Base-by-base conservation (phyloP, 2,329 filamentous ascomycete genomes). In the Aspergillus sp. region DNA sequence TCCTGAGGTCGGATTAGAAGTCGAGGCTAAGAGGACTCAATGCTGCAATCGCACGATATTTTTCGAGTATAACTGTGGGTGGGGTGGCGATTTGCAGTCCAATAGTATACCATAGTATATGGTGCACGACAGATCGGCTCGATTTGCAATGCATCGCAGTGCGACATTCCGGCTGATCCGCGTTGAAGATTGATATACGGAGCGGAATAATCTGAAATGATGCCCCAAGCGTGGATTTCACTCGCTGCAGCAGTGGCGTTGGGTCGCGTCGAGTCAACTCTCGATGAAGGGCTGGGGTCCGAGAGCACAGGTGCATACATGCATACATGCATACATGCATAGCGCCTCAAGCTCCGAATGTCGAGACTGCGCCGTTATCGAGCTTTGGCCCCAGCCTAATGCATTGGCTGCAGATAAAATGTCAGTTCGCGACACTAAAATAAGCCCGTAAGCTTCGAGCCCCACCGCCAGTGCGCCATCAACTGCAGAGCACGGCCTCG, bases 361-460 rank as follows among this genome's bases (percentile, higher is more conserved):
- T 54, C 8, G 48, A 49, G 25, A 49, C 41, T 28, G 38, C 49
- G 41, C 53, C 57, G 43, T 57, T 63, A 57, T 59, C 46, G 61
- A 60, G 58, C 61, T 61, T 58, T 61, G 61, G 61, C 61, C 57
- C 38, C 57, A 28, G 47, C 30, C 49, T 57, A 53, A 57, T 63
- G 57, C 49, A 53, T 41, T 34, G 41, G 46, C 41, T 60, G 61
- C 61, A 57, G 47, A 31, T 46, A 19, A 55, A 58, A 45, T 61
- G 59, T 61, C 59, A 58, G 59, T 61, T 61, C 54, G 59, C 54
- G 41, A 50, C 52, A 57, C 57, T 58, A 61, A 54, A 58, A 28
- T 28, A 56, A 48, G 58, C 61, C 57, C 51, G 61, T 61, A 52
- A 63, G 54, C 61, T 48, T 60, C 53, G 53, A 60, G 57, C 28